A percentile compares a stretch with the other conserved stretches of the same genome.
These are phyloP conservation scores for Panaeolus papilionaceus DNA, from an alignment of 768 basidiomycete species.

Conservation along the genomic window DNA sequence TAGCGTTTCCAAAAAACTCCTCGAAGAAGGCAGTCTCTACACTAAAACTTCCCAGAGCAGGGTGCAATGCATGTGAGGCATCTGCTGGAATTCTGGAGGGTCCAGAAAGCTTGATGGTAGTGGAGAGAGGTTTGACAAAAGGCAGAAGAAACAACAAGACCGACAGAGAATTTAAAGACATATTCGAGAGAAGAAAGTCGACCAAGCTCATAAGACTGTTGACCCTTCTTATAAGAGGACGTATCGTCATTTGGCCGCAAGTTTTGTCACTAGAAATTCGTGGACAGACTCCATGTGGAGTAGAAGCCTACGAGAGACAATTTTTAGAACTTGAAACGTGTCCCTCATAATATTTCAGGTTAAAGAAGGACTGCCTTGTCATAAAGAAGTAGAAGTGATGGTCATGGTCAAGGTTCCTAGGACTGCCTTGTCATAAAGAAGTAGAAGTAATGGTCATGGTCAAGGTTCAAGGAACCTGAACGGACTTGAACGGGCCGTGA, in stretches of 20 bases:
- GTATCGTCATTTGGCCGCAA: neutral
- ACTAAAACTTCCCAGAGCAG: constrained; percentile 57
- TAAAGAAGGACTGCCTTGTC: neutral
- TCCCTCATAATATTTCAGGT: neutral
- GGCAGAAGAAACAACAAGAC: neutral
- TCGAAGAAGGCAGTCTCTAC: constrained; percentile 62
- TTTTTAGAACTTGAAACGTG: constrained; percentile 5
- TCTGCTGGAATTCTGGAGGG: constrained; percentile 47
- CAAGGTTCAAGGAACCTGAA: neutral
- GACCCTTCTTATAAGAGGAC: neutral
- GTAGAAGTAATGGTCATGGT: neutral
- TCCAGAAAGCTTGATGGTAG: constrained; percentile 42
- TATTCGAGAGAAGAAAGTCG: neutral
- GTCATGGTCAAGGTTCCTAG: no score
- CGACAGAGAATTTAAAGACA: constrained; percentile 5
- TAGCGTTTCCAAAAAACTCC: constrained; percentile 52
- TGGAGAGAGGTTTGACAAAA: constrained; percentile 2
- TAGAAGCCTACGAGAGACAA: neutral
- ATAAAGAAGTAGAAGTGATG: neutral
- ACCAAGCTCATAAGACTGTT: no score
- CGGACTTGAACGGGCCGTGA: neutral
- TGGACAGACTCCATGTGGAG: neutral
- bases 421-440: constrained; percentile 4
- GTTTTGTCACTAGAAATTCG: neutral
- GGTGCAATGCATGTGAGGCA: constrained; percentile 50